Conservation (phyloP, 441 rosid species). For the Syzygium malaccense region DNA sequence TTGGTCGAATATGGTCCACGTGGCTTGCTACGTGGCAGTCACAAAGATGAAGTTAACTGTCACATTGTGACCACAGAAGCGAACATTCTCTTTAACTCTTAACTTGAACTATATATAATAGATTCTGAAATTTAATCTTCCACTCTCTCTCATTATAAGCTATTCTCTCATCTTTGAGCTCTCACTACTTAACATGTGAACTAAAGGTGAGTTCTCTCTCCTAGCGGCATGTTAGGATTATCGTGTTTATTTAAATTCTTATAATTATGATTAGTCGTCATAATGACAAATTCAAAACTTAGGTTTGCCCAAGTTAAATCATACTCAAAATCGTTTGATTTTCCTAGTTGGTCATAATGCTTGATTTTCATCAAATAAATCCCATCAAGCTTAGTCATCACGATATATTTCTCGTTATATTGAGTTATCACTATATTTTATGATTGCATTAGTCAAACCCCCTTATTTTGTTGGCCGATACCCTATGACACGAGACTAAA, state of each 20-base stretch:
- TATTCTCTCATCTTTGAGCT: neutral
- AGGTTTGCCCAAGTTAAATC: neutral
- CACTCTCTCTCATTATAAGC: neutral
- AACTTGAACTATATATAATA: neutral
- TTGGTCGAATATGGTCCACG: neutral
- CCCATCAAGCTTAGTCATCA: neutral
- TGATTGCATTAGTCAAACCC: neutral
- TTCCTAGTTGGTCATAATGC: neutral
- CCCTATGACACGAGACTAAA: neutral
- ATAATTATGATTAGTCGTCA: neutral
- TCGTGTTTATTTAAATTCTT: neutral
- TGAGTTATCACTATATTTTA: neutral
- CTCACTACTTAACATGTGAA: neutral
- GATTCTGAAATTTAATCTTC: neutral
- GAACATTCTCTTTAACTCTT: neutral
- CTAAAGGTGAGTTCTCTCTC: neutral
- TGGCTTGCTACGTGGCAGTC: neutral
- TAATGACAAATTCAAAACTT: neutral
- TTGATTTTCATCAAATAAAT: neutral
- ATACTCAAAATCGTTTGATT: neutral
- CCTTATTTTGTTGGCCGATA: neutral
- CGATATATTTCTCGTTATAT: neutral
- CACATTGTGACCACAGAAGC: neutral
- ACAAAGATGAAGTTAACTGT: neutral
- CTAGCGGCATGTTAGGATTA: neutral